Evolutionary conservation across 331 rosid species (phyloP).

Genomic region (Quercus lobata): DNA sequence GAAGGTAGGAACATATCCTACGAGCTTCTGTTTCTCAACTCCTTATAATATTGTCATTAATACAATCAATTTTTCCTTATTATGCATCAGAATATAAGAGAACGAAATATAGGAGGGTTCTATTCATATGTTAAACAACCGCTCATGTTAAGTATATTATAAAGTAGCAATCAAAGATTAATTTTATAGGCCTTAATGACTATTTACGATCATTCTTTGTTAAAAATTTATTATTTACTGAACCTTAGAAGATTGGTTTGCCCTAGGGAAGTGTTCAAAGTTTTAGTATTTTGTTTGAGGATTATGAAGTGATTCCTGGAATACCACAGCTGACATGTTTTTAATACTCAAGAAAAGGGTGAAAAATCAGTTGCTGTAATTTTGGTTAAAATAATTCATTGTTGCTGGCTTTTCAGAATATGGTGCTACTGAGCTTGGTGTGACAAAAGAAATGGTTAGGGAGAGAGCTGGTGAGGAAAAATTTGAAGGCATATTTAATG

Average conservation of each 20-base stretch:
- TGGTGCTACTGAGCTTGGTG: constrained; percentile 25
- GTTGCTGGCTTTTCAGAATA: constrained; percentile 32
- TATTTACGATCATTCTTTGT: no score
- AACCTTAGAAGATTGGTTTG: constrained; percentile 2
- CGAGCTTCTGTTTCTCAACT: constrained; percentile 9
- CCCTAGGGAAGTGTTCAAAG: background rate
- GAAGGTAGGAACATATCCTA: constrained; percentile 43
- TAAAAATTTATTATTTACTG: background rate
- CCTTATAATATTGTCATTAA: background rate
- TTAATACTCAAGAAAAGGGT: background rate
- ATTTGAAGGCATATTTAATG: constrained; percentile 19
- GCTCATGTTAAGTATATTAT: background rate
- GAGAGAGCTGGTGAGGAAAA: constrained; percentile 10
- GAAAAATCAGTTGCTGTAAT: background rate
- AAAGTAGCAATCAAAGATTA: background rate
- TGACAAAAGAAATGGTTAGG: constrained; percentile 18
- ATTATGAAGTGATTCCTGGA: no score
- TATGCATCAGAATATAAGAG: background rate
- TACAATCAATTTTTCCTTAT: background rate
- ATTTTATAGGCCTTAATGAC: no score
- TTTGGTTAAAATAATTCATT: background rate
- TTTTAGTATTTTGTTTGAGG: background rate
- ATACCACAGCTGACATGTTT: constrained; percentile 1
- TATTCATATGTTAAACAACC: background rate
- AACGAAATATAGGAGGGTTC: background rate